Base-by-base conservation (phyloP, 441 rosid species). In the Breynia disticha region DNA sequence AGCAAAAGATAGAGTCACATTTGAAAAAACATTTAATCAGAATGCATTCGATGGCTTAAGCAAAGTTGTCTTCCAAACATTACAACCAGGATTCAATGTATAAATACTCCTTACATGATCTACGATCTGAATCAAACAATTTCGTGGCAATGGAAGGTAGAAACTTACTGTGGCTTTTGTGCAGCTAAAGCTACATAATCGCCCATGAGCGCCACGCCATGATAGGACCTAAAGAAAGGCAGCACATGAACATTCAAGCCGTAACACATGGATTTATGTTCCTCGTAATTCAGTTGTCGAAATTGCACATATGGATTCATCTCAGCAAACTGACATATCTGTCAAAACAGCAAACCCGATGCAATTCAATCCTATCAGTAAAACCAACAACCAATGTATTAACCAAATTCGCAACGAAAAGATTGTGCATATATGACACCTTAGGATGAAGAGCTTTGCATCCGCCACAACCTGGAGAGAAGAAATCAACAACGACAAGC, bases 391-490 rank as follows among this genome's bases (percentile, higher is more conserved):
- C 35, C 35, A 5, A 28, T 1, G 5, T 28, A 28, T 28, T 9
- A 5, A 28, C 5, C 35, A 28, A 28, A 4, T 28, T 28, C 35
- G 35, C 35, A 28, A 5, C 2, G 28, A 9, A n/a, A n/a, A 47
- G 21, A 22, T 13, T 16, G 14, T 10, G 12, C 7, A 16, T 11
- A 16, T 11, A 14, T 22, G 41, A 52, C 72, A 86, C 95, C 96
- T 87, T 91, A 41, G 98, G 95, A 73, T 91, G 98, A 37, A 91
- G 89, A 61, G 96, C 96, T 66, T 73, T 91, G 76, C 98, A 91
- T 55, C 98, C 96, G 15, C 98, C 94, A 44, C 98, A 91, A 7
- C 95, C 96, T 22, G 98, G 98, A 1, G 98, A 91, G 77, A 83
- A 87, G 86, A 91, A 87, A 77, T 83, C 95, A 57, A 91, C 77